Percentiles rank a stretch among this genome's conserved stretches.
These are phyloP conservation scores for Phaeosphaeriaceae sp. DNA, from an alignment of 2,329 filamentous ascomycete genomes.

Conservation along the genomic window DNA sequence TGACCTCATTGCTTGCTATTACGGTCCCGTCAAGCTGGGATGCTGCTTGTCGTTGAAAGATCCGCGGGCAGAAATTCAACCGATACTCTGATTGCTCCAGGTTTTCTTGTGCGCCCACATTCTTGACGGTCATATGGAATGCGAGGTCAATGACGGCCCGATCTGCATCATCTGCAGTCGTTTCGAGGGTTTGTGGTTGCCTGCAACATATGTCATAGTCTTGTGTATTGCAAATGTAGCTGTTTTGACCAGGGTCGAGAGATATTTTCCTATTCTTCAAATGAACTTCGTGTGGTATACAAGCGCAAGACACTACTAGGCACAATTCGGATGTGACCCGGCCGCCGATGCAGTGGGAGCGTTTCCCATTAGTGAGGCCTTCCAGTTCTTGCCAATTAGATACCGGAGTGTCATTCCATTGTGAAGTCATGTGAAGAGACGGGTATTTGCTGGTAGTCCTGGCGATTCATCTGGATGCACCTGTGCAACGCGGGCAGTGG, in stretches of 20 bases:
- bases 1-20: background rate
- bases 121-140: conserved; percentile 4
- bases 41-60: conserved; percentile 1
- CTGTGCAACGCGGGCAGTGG: background rate
- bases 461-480: background rate
- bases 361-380: background rate
- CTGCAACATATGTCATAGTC: background rate
- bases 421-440: background rate
- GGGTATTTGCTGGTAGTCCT: background rate
- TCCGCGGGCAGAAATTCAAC: background rate
- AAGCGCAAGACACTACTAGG: background rate
- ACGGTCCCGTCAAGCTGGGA: background rate
- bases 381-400: background rate
- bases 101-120: conserved; percentile 2
- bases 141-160: background rate
- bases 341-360: background rate
- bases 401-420: background rate
- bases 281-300: background rate
- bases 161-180: conserved; percentile 1
- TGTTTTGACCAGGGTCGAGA: background rate
- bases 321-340: background rate
- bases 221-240: background rate
- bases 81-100: background rate
- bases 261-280: background rate
- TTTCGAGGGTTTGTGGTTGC: background rate